Evolutionary conservation across 2,329 filamentous ascomycete genomes (phyloP), one percentile per base, ranked within the genome.

Genomic region (Diplodia scrobiculata): DNA sequence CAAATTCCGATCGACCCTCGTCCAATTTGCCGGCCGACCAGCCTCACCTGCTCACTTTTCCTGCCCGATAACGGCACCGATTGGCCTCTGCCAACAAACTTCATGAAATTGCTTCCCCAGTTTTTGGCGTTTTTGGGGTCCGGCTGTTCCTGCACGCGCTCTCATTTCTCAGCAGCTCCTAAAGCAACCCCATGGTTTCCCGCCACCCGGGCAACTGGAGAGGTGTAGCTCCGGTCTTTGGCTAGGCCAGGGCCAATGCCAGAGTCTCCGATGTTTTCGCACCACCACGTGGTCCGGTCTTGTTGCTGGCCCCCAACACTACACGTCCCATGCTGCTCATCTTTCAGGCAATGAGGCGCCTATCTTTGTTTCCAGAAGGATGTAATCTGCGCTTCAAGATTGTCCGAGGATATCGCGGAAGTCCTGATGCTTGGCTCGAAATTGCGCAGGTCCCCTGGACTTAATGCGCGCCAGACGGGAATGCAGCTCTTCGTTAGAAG

Each of bases 1-100:
- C 48, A 47, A 48, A 62, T 62, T 62, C 45, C 27, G 58, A 62
- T 62, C 58, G 58, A 17, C 58, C 27, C 9, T 36, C 58, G 21
- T 29, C 58, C 58, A 62, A 62, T 50, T 62, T 62, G 27, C 58
- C 17, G 47, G 55, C 58, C 45, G 50, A 38, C 58, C 58, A 50
- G 58, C 58, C 58, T 62, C 58, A 48, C 45, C 58, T 45, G 58
- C 58, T n/a, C 38, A 27, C 55, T 21, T 45, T 60, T 17, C 55
- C 58, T 36, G 29, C n/a, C 45, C 45, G 19, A 25, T 47, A 36
- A n/a, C 45, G n/a, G 41, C 41, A n/a, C 27, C 10, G 55, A 60
- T 60, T 60, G 55, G 55, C 55, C 55, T 48, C 25, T 19, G 34
- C 41, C 32, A 48, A 45, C 29, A 45, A 10, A 3, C 17, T 19